These are phyloP conservation scores for Cladosporium cucumerinum DNA, from an alignment of 2,329 filamentous ascomycete genomes.

Conservation along the genomic window DNA sequence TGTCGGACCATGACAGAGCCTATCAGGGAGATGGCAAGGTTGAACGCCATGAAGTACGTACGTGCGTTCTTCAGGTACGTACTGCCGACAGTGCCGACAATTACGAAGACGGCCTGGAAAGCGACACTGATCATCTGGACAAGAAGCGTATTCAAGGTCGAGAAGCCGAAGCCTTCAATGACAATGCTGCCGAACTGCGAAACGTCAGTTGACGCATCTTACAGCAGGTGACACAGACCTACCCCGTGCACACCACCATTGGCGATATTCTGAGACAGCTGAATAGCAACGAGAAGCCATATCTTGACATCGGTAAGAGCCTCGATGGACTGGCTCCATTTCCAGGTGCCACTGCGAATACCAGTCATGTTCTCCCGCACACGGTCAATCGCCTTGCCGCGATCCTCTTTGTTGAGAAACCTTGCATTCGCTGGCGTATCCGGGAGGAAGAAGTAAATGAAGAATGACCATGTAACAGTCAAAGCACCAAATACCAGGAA, in stretches of 20 bases:
- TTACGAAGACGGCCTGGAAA: neutral
- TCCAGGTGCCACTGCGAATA: slow-evolving; percentile 45
- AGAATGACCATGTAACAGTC: slow-evolving; percentile 49
- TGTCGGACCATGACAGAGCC: neutral
- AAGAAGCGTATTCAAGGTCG: slow-evolving; percentile 52
- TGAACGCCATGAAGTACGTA: neutral
- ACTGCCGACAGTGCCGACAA: neutral
- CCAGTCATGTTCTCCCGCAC: slow-evolving; percentile 37
- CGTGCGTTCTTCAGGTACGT: neutral
- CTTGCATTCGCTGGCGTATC: slow-evolving; percentile 60
- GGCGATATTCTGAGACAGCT: slow-evolving; percentile 52
- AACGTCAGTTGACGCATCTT: neutral
- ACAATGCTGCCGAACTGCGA: slow-evolving; percentile 54
- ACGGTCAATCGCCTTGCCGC: neutral
- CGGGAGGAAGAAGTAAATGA: slow-evolving; percentile 58
- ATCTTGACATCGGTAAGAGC: slow-evolving; percentile 56
- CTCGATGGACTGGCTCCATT: slow-evolving; percentile 54
- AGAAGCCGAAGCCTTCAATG: slow-evolving; percentile 57
- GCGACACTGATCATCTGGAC: slow-evolving; percentile 43
- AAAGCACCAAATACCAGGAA: slow-evolving; percentile 34
- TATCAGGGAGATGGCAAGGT: neutral
- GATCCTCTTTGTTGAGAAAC: slow-evolving; percentile 31
- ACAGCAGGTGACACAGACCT: neutral
- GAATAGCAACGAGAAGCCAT: slow-evolving; percentile 52
- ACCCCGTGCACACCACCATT: slow-evolving; percentile 39